Evolutionary conservation across 108 stramenopile genomes (phyloP).

Genomic region (Aureococcus anophagefferens): DNA sequence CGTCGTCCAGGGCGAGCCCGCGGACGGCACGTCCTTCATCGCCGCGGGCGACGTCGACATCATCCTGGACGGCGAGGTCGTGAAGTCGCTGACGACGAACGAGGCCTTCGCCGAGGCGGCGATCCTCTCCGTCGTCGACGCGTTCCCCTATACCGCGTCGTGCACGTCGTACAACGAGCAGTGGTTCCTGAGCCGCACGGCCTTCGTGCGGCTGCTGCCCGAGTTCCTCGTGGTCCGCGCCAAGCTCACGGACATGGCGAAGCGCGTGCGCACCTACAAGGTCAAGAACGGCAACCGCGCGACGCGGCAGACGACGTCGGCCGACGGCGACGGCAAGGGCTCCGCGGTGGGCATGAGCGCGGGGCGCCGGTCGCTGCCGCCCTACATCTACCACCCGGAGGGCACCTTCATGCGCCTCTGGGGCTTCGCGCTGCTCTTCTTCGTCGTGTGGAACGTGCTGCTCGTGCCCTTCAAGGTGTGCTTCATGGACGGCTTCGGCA

Average conservation of each 20-base stretch:
- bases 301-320: no score
- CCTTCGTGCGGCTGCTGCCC: slow-evolving; percentile 8
- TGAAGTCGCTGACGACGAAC: slow-evolving; percentile 25
- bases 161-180: slow-evolving; percentile 39
- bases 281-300: no score
- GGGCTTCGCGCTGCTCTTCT: slow-evolving; percentile 28
- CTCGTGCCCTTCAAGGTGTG: slow-evolving; percentile 31
- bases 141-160: slow-evolving; percentile 35
- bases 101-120: slow-evolving; percentile 40
- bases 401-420: slow-evolving; percentile 35
- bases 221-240: background rate
- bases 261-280: background rate
- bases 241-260: background rate
- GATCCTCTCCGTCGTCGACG: slow-evolving; percentile 28
- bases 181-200: slow-evolving; percentile 31
- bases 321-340: no score
- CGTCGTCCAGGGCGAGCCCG: slow-evolving; percentile 15
- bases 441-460: slow-evolving; percentile 32
- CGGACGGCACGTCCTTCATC: slow-evolving; percentile 42
- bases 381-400: slow-evolving; percentile 29
- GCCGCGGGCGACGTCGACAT: slow-evolving; percentile 5
- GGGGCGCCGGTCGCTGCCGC: background rate
- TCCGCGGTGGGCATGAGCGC: no score
- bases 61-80: background rate
- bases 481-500: slow-evolving; percentile 35